Percentiles rank a stretch among this genome's conserved stretches.
Conservation (phyloP, 345 rosid species). For the Brassica juncea region DNA sequence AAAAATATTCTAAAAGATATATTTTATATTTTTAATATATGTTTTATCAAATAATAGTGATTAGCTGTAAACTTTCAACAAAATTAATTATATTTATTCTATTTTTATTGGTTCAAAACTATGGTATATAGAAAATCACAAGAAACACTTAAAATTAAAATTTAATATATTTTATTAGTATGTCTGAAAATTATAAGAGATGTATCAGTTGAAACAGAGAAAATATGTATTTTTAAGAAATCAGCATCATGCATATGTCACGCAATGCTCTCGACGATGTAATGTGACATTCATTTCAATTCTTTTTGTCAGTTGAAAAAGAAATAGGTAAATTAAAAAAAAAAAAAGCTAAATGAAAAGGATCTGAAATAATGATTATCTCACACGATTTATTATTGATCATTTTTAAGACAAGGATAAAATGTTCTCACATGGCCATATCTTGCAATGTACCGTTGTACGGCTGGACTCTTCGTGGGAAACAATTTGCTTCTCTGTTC, state of each 20-base stretch:
- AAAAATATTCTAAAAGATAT: no score
- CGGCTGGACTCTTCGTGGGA: slow-evolving; percentile 34
- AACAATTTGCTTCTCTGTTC: slow-evolving; percentile 13
- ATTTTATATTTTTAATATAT: no score
- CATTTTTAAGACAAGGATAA: neutral
- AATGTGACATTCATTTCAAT: neutral
- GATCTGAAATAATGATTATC: neutral
- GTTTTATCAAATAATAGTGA: no score
- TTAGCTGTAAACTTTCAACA: no score
- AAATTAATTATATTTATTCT: no score
- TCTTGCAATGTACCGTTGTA: slow-evolving; percentile 20
- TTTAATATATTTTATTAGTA: no score
- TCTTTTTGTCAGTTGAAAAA: neutral
- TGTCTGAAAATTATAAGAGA: no score
- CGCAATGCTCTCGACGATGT: neutral
- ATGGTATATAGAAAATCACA: no score
- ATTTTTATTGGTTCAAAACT: no score
- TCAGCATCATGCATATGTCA: neutral
- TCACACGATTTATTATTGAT: neutral
- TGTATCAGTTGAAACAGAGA: no score
- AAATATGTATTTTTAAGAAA: neutral
- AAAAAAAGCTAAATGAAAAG: neutral
- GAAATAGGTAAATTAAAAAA: neutral
- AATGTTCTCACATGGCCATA: slow-evolving; percentile 22
- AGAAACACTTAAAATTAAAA: no score